These are phyloP conservation scores for Carex littledalei DNA, from an alignment of 176 grass and related monocot species.

Conservation along the genomic window DNA sequence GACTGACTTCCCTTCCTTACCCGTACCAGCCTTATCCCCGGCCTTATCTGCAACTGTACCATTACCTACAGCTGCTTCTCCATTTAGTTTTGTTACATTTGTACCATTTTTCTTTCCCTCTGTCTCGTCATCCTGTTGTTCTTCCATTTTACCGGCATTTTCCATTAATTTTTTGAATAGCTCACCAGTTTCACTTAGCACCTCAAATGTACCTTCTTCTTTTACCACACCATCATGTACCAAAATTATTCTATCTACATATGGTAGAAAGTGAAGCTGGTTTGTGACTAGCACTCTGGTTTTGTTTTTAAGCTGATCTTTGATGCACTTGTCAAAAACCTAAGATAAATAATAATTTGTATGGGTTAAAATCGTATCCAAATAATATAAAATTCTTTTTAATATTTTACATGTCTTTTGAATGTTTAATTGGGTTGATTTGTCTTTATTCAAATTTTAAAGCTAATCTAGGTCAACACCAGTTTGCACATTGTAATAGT, in stretches of 20 bases:
- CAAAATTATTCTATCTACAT: conserved; percentile 87
- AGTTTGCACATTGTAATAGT: not conserved
- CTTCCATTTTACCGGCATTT: conserved; percentile 99
- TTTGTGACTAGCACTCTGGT: conserved; percentile 96
- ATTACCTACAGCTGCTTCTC: conserved; percentile 37
- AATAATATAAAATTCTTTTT: not conserved
- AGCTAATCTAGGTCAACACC: not conserved
- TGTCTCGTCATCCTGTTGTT: conserved; percentile 68
- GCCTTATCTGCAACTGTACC: conserved; percentile 37
- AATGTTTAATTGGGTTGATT: not conserved
- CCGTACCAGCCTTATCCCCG: conserved; percentile 44
- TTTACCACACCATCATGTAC: conserved; percentile 88
- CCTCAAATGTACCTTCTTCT: conserved; percentile 96
- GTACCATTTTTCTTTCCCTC: conserved; percentile 40
- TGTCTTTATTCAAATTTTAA: not conserved
- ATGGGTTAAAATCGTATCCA: not conserved
- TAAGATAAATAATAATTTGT: conserved; percentile 26
- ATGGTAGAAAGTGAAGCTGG: conserved; percentile 95
- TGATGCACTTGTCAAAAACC: conserved; percentile 99
- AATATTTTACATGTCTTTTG: not conserved
- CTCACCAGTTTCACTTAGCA: conserved; percentile 71
- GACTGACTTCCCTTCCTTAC: conserved; percentile 75
- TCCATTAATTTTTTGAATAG: conserved; percentile 97
- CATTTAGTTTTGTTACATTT: conserved; percentile 37
- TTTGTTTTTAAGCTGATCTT: conserved; percentile 78